Evolutionary conservation across 1,139 yeast species (phyloP), one percentile per base, ranked within the genome.

Genomic region (Nadsonia commutata): DNA sequence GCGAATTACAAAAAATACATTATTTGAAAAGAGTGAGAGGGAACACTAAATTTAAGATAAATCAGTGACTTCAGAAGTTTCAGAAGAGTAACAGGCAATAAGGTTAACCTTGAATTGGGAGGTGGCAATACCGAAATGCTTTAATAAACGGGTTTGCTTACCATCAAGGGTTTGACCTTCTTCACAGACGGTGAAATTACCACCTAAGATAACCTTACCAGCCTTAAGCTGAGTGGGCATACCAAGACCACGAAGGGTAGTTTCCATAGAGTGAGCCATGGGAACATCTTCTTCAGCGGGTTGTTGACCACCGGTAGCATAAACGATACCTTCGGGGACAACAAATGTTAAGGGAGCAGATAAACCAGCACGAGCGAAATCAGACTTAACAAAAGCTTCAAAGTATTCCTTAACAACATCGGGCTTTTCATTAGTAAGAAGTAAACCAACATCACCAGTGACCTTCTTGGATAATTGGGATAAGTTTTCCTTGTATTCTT

Each of bases 41-140:
- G n/a, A n/a, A n/a, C n/a, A n/a, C n/a, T n/a, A n/a, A n/a, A n/a
- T 13, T 27, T 27, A 27, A 27, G 33, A 13, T 13, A 27, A 13
- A 11, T 27, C 13, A 13, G 33, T 38, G 31, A 52, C 56, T 40
- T 45, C 44, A 33, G 49, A 51, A 18, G 49, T 51, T 22, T 51
- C 53, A 44, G 54, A 53, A 45, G 60, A 60, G 60, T 82, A 90
- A 63, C 72, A 82, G 18, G 93, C 95, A 53, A 80, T 65, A 50
- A 81, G 67, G 54, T 76, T 72, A 46, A 90, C 90, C 62, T 79
- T 84, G 65, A 88, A 90, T 59, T 85, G 88, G 43, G 95, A 74
- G 46, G 88, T 85, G 21, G 96, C 96, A 47, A 90, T 76, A 56
- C 99, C 99, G 63, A 90, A 93, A 57, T 85, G 93, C 65, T 93